A percentile compares a stretch with the other conserved stretches of the same genome.
Evolutionary conservation across 139 green algal genomes (phyloP).

Genomic region (Tetraselmis chui): DNA sequence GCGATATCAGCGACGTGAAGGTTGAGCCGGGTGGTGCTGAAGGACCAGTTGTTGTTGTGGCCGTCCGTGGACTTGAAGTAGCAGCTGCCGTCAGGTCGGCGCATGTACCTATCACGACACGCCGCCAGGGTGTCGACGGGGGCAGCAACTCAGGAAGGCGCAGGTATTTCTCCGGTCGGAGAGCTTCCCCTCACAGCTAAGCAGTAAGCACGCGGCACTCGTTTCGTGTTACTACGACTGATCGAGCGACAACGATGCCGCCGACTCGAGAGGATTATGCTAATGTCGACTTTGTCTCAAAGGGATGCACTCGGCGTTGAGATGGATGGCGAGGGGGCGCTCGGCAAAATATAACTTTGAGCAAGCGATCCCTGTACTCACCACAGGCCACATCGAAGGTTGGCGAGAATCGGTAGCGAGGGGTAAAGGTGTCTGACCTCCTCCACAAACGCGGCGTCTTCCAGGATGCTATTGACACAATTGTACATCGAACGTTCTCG

Average conservation of each 20-base stretch:
- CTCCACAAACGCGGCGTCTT: constrained; percentile 68
- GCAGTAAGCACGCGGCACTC: too few species aligned
- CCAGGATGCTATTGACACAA: constrained; percentile 57
- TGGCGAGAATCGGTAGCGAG: constrained; percentile 65
- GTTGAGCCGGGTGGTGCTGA: constrained; percentile 84
- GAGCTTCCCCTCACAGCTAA: too few species aligned
- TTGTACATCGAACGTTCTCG: constrained; percentile 65
- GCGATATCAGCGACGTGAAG: constrained; percentile 57
- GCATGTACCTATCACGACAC: constrained; percentile 11
- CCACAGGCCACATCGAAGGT: constrained; percentile 87
- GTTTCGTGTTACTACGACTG: too few species aligned
- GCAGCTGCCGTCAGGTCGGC: constrained; percentile 39
- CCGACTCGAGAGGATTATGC: too few species aligned
- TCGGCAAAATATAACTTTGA: too few species aligned
- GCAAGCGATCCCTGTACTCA: too few species aligned
- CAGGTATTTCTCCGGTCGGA: too few species aligned
- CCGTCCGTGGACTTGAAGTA: constrained; percentile 97
- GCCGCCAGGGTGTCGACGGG: constrained; percentile 20
- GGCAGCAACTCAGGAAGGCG: too few species aligned
- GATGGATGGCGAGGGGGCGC: too few species aligned
- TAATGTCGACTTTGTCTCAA: too few species aligned
- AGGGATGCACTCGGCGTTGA: too few species aligned
- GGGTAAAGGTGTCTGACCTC: constrained; percentile 50
- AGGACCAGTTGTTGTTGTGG: constrained; percentile 79
- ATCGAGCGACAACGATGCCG: too few species aligned